Base-by-base conservation (phyloP, 192 early-diverging fungal species). In the Linnemannia hyalina region DNA sequence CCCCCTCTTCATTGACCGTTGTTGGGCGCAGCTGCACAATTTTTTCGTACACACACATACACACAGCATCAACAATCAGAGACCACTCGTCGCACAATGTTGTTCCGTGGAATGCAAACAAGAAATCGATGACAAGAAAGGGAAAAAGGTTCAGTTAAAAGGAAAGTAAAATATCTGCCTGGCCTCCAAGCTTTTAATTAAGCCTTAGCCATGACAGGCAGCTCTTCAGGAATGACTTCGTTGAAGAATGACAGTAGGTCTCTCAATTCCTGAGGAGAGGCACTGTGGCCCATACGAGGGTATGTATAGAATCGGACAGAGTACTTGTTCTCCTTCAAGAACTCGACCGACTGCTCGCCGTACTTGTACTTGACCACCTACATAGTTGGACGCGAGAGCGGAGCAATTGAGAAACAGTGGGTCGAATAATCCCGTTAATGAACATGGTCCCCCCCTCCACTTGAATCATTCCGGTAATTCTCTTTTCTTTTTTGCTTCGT, bases 291-390 rank as follows among this genome's bases (percentile, higher is more conserved):
- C 95, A 99, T 95, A 70, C 93, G 88, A n/a, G 80, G 68, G 88
- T 99, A 99, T 7, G 92, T 91, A 77, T 93, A 94, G 88, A 97
- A 97, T 1, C 88, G 87, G n/a, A 96, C 93, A 20, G 84, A 76
- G 80, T 97, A 94, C 6, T 91, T 90, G 44, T 87, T 80, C 47
- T 90, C 80, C 68, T 92, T 87, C 1, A 99, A 87, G 54, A 86
- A 80, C 22, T 96, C 93, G 65, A 85, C 87, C 0, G 94, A 94
- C 82, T 93, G 87, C 78, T 93, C 82, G 40, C 96, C 97, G 89
- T 93, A 95, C 75, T 93, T 73, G 88, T 90, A 96, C 55, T 90
- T 78, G 11, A 99, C 94, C n/a, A 94, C 82, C 82, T 92, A 68
- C 15, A 22, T 13, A 38, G 4, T 9, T 10, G 29, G 11, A 75